phyloP scores from a whole-genome alignment of 805 yeast species.

The Nakazawaea ambrosiae region DNA sequence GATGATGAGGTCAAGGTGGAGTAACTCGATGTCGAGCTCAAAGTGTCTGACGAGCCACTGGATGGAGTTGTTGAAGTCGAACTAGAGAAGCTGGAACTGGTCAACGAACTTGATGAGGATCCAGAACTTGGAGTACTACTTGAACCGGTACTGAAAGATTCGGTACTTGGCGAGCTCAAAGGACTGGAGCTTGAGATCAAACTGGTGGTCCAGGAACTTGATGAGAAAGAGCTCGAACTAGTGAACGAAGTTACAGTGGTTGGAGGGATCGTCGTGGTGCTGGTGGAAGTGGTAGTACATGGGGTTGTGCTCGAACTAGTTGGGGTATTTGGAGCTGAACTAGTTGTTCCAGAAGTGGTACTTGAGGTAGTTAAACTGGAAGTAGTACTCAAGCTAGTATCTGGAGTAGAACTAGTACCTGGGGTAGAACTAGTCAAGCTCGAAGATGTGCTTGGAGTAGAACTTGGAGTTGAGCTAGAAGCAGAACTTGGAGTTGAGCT shows the following conservation, averaged over 20 bases:
- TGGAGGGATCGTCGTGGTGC: background rate
- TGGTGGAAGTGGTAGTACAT: background rate
- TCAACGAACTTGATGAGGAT: background rate
- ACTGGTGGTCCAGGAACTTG: background rate
- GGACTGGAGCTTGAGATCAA: background rate
- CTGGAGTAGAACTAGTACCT: too few species aligned
- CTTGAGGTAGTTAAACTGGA: background rate
- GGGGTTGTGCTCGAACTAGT: background rate
- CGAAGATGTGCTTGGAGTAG: background rate
- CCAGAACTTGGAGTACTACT: background rate
- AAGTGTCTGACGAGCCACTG: background rate
- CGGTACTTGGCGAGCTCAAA: too few species aligned
- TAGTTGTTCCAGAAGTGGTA: background rate
- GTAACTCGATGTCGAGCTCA: slow-evolving; percentile 1
- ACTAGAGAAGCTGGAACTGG: background rate
- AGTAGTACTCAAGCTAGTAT: background rate
- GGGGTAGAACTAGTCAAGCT: background rate
- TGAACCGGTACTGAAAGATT: background rate
- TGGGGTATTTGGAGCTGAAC: background rate
- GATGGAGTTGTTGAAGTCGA: background rate
- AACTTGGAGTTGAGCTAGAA: background rate
- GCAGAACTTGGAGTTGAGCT: background rate
- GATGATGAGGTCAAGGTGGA: background rate
- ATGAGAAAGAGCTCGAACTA: background rate
- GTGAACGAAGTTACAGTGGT: background rate